Percentiles rank a stretch among this genome's conserved stretches.
These are phyloP conservation scores for Tulasnella sp. DNA, from an alignment of 768 basidiomycete genomes.

Conservation along the genomic window DNA sequence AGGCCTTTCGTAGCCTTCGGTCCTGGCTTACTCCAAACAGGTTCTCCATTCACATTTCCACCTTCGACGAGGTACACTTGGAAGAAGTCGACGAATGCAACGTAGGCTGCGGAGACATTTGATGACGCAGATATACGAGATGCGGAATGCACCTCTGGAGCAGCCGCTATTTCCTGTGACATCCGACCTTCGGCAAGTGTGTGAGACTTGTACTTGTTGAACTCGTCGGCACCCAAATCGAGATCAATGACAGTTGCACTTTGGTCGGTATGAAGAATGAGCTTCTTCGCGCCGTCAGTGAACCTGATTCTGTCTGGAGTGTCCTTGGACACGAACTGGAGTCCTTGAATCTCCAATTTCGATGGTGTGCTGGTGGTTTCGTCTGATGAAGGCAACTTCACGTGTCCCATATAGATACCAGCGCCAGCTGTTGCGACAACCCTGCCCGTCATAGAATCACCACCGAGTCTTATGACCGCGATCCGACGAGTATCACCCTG, in stretches of 20 bases:
- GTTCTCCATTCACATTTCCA: constrained; percentile 25
- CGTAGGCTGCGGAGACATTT: constrained; percentile 20
- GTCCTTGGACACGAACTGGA: constrained; percentile 40
- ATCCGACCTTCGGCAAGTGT: constrained; percentile 42
- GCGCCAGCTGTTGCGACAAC: constrained; percentile 49
- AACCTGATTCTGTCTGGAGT: constrained; percentile 42
- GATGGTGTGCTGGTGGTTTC: constrained; percentile 17
- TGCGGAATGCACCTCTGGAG: not conserved
- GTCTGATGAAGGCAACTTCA: constrained; percentile 33
- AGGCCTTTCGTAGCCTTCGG: constrained; percentile 46
- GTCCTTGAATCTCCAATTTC: constrained; percentile 34
- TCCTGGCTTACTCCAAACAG: constrained; percentile 57
- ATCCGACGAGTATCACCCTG: constrained; percentile 30
- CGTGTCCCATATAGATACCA: constrained; percentile 52
- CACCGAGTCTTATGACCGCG: constrained; percentile 52
- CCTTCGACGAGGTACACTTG: constrained; percentile 49
- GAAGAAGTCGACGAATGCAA: constrained; percentile 58
- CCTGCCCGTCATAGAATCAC: constrained; percentile 46
- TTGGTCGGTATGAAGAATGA: constrained; percentile 47
- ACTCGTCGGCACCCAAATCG: constrained; percentile 30
- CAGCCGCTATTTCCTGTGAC: constrained; percentile 42
- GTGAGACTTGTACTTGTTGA: constrained; percentile 36
- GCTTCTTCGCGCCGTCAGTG: constrained; percentile 33
- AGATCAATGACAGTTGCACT: constrained; percentile 42
- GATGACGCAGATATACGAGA: constrained; percentile 19